phyloP scores from a whole-genome alignment of 768 basidiomycete genomes.

The Amanita rubescens region DNA sequence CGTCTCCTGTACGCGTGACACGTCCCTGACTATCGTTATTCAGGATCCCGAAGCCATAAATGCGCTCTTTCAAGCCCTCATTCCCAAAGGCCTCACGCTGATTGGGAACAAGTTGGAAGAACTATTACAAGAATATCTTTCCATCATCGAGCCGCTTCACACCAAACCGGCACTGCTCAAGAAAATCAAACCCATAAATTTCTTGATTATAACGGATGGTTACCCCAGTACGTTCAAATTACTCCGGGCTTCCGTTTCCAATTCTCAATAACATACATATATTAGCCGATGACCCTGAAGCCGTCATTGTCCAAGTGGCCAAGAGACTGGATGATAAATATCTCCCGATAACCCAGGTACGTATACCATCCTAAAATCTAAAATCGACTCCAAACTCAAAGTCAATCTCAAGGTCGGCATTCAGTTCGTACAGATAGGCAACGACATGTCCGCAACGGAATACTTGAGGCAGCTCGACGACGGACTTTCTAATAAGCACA shows the following conservation, averaged over 20 bases:
- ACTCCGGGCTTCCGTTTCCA: background rate
- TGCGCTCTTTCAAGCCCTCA: slow-evolving; percentile 35
- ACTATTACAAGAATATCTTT: slow-evolving; percentile 14
- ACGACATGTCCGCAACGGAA: slow-evolving; percentile 28
- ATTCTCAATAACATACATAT: background rate
- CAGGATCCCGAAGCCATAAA: slow-evolving; percentile 32
- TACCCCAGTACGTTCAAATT: slow-evolving; percentile 37
- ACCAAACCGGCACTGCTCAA: slow-evolving; percentile 13
- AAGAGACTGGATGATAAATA: slow-evolving; percentile 43
- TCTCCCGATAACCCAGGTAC: slow-evolving; percentile 47
- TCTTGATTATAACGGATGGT: slow-evolving; percentile 60
- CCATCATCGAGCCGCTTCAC: background rate
- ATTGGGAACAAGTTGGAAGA: slow-evolving; percentile 31
- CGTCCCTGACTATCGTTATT: background rate
- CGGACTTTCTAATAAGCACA: slow-evolving; percentile 32
- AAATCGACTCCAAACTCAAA: background rate
- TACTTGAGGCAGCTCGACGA: slow-evolving; percentile 53
- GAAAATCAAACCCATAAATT: slow-evolving; percentile 48
- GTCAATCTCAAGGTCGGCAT: slow-evolving; percentile 44
- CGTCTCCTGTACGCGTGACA: background rate
- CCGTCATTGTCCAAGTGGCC: slow-evolving; percentile 39
- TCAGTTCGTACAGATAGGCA: slow-evolving; percentile 69
- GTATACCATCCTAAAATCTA: background rate
- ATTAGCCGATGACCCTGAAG: slow-evolving; percentile 44
- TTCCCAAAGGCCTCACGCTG: slow-evolving; percentile 38